A percentile compares a stretch with the other conserved stretches of the same genome.
Evolutionary conservation across 139 green algal genomes (phyloP).

Genomic region (Chlorella sp.): DNA sequence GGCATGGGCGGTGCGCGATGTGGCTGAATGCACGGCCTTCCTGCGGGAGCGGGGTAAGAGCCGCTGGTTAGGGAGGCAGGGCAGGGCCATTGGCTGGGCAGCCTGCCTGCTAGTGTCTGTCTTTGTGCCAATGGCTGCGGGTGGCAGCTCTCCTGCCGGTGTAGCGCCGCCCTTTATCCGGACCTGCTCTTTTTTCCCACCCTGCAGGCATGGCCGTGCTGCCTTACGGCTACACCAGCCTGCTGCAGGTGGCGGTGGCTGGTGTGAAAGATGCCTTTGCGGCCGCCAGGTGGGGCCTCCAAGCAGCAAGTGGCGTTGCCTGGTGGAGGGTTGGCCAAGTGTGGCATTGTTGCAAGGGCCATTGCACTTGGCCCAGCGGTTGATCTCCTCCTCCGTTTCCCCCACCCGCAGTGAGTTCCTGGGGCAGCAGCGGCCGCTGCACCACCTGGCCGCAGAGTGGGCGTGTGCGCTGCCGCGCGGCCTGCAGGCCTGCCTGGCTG

Average conservation of each 20-base stretch:
- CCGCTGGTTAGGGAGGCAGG: background rate
- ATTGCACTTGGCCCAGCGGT: background rate
- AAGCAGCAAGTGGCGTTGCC: too few species aligned
- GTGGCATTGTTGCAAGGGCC: too few species aligned
- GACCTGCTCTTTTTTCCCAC: background rate
- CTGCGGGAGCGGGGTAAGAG: background rate
- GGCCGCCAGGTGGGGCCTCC: constrained; percentile 8
- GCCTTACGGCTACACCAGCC: background rate
- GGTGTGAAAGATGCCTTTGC: constrained; percentile 28
- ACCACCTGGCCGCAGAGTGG: constrained; percentile 5
- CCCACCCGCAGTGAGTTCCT: constrained; percentile 30
- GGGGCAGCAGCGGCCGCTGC: background rate
- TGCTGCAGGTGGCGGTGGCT: constrained; percentile 15
- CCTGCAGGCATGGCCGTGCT: background rate
- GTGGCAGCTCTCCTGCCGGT: background rate
- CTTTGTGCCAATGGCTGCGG: too few species aligned
- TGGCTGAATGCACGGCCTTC: background rate
- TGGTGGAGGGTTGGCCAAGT: background rate
- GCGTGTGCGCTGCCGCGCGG: constrained; percentile 7
- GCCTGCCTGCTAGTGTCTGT: background rate
- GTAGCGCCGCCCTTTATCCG: background rate
- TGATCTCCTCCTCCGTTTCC: background rate
- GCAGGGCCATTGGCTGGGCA: too few species aligned
- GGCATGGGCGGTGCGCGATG: constrained; percentile 13
- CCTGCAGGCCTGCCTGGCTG: constrained; percentile 23